Conservation (phyloP, 1,284 basidiomycete species). For the Boletellus deceptivus region DNA sequence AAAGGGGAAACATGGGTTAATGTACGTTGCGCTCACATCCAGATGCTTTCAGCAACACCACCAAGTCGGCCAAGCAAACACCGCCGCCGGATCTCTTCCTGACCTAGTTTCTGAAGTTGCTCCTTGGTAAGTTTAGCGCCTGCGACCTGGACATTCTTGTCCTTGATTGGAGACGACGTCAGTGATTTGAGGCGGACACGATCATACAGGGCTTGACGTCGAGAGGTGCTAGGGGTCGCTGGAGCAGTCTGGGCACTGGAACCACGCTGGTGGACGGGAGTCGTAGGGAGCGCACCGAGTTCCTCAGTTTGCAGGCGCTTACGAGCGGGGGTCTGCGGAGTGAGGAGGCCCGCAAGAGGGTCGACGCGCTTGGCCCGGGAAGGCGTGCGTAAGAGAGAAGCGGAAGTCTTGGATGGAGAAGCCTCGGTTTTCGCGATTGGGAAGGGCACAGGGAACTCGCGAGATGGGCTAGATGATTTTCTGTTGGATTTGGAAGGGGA, state of each 20-base stretch:
- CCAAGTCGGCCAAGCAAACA: conserved; percentile 73
- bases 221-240: conserved; percentile 67
- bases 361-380: conserved; percentile 38
- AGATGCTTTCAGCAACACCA: conserved; percentile 79
- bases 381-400: conserved; percentile 56
- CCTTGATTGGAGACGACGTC: conserved; percentile 63
- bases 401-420: conserved; percentile 39
- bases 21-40: conserved; percentile 58
- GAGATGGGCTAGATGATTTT: conserved; percentile 13
- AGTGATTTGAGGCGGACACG: conserved; percentile 70
- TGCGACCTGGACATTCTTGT: conserved; percentile 38
- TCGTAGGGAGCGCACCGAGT: conserved; percentile 50
- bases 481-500: conserved; percentile 44
- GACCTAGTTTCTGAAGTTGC: conserved; percentile 64
- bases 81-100: conserved; percentile 71
- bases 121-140: conserved; percentile 56
- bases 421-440: conserved; percentile 41
- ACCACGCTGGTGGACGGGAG: conserved; percentile 62
- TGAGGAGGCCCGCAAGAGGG: conserved; percentile 36
- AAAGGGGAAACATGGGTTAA: background rate
- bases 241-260: conserved; percentile 52
- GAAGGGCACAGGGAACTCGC: conserved; percentile 51
- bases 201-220: conserved; percentile 74
- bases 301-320: conserved; percentile 34
- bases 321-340: conserved; percentile 51